These are phyloP conservation scores for Hericium coralloides DNA, from an alignment of 768 basidiomycete species.

Conservation along the genomic window DNA sequence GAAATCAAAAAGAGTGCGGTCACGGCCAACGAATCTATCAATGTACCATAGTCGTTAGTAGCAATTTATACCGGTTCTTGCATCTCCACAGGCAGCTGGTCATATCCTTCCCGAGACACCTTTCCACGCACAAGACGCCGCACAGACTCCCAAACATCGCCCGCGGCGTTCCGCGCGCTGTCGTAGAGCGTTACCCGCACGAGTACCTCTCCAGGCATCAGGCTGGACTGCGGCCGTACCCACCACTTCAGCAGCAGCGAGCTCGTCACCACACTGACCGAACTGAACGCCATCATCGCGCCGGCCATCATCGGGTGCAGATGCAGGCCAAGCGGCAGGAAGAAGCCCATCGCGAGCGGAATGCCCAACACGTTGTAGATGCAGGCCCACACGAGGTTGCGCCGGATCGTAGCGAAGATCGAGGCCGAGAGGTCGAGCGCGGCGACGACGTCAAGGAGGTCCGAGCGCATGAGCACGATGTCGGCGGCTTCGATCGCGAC, in stretches of 20 bases:
- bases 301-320: slow-evolving; percentile 98
- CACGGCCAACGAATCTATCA: too few relatives aligned
- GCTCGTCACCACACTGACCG: slow-evolving; percentile 89
- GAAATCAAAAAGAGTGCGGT: not conserved
- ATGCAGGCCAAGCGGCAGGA: slow-evolving; percentile 86
- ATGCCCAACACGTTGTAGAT: slow-evolving; percentile 90
- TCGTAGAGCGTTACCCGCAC: slow-evolving; percentile 29
- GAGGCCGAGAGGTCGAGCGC: slow-evolving; percentile 83
- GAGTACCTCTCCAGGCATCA: slow-evolving; percentile 56
- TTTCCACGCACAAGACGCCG: slow-evolving; percentile 32
- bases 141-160: slow-evolving; percentile 37
- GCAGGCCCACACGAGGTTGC: slow-evolving; percentile 95
- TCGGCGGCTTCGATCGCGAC: slow-evolving; percentile 98
- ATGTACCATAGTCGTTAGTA: not conserved
- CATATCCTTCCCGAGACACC: slow-evolving; percentile 45
- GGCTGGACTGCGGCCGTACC: slow-evolving; percentile 57
- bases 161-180: slow-evolving; percentile 31
- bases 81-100: slow-evolving; percentile 58
- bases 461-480: slow-evolving; percentile 94
- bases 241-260: slow-evolving; percentile 83
- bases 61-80: slow-evolving; percentile 20
- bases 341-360: slow-evolving; percentile 94
- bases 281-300: slow-evolving; percentile 98
- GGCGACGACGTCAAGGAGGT: slow-evolving; percentile 95
- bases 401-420: slow-evolving; percentile 85